Evolutionary conservation across 2,329 filamentous ascomycete genomes (phyloP).

Genomic region (Sporothrix phasma): DNA sequence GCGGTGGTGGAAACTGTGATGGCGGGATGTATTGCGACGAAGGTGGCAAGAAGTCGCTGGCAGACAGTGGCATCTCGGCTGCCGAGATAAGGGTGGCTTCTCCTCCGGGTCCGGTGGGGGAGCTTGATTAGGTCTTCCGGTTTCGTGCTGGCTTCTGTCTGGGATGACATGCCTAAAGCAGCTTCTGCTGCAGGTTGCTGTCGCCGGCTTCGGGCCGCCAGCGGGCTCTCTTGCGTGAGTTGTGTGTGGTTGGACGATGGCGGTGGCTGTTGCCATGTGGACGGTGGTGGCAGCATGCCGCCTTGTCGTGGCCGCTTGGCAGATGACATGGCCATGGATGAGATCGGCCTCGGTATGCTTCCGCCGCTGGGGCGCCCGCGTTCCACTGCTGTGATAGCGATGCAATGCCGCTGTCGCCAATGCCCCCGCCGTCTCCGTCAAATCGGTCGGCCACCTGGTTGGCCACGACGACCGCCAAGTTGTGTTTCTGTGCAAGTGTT

Average conservation of each 20-base stretch:
- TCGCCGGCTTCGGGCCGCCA: conserved; percentile 36
- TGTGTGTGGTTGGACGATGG: neutral
- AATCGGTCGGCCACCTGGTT: conserved; percentile 96
- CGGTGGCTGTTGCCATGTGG: conserved; percentile 14
- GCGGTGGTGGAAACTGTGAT: conserved; percentile 18
- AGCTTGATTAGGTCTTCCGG: conserved; percentile 25
- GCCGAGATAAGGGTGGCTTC: conserved; percentile 18
- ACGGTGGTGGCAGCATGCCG: neutral
- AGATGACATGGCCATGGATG: conserved; percentile 12
- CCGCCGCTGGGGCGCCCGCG: neutral
- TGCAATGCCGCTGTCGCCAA: neutral
- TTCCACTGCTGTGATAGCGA: conserved; percentile 12
- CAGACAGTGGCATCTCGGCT: neutral
- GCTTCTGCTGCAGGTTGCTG: conserved; percentile 10
- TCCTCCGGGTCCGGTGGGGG: conserved; percentile 27
- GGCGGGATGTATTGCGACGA: conserved; percentile 21
- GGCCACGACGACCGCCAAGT: conserved; percentile 78
- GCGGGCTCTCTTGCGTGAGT: conserved; percentile 37
- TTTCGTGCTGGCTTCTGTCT: neutral
- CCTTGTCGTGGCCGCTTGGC: conserved; percentile 14
- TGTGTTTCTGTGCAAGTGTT: conserved; percentile 61
- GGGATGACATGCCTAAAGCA: conserved; percentile 31
- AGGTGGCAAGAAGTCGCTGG: neutral
- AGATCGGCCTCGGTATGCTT: neutral
- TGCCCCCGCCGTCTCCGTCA: conserved; percentile 15